Evolutionary conservation across 2,329 filamentous ascomycete species (phyloP).

Genomic region (Penicillium occitanis): DNA sequence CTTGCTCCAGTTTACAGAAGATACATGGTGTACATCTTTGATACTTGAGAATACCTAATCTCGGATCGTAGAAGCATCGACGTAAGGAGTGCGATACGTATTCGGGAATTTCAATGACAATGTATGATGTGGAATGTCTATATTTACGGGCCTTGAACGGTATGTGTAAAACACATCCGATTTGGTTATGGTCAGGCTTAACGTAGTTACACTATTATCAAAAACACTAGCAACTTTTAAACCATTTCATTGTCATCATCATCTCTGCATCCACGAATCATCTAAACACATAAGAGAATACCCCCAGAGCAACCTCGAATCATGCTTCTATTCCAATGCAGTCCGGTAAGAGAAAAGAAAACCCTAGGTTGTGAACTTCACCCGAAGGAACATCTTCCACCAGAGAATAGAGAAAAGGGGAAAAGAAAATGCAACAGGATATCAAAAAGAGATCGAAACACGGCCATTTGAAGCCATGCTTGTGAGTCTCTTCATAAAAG

Average conservation of each 20-base stretch:
- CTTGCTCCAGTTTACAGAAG: neutral
- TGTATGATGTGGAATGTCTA: neutral
- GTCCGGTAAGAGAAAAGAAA: conserved; percentile 2
- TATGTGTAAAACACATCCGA: neutral
- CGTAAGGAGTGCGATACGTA: too few relatives aligned
- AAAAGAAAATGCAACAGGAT: conserved; percentile 11
- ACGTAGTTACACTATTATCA: neutral
- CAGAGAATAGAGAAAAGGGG: neutral
- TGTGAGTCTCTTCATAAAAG: neutral
- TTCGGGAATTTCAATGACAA: too few relatives aligned
- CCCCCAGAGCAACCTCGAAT: neutral
- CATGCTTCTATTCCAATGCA: conserved; percentile 18
- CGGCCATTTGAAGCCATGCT: neutral
- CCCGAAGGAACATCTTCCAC: conserved; percentile 1
- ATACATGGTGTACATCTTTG: too few relatives aligned
- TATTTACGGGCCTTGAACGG: neutral
- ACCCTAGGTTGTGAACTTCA: neutral
- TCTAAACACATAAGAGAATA: conserved; percentile 12
- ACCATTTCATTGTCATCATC: conserved; percentile 22
- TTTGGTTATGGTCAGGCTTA: neutral
- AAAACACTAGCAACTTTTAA: conserved; percentile 13
- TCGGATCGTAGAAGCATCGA: too few relatives aligned
- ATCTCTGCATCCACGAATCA: conserved; percentile 15
- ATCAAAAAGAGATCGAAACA: conserved; percentile 7
- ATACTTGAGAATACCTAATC: neutral